Conservation (phyloP, 1,284 basidiomycete genomes). For the Vanrija sp. region DNA sequence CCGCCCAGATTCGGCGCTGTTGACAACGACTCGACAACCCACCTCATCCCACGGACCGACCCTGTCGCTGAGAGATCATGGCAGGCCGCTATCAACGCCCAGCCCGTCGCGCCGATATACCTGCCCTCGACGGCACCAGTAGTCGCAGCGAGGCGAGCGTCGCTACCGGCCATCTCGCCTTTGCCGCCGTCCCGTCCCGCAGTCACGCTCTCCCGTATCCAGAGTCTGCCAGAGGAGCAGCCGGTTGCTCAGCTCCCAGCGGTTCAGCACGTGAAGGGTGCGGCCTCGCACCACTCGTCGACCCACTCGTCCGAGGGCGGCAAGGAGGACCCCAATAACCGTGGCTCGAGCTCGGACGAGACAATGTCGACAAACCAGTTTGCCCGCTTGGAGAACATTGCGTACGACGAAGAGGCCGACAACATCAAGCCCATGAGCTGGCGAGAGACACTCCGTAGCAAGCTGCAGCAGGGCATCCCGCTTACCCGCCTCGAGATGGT, state of each 20-base stretch:
- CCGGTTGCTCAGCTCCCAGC: conserved; percentile 9
- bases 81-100: not conserved
- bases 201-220: conserved; percentile 35
- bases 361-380: not conserved
- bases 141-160: conserved; percentile 13
- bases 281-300: not conserved
- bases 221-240: conserved; percentile 41
- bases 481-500: conserved; percentile 16
- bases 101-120: conserved; percentile 13
- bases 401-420: conserved; percentile 8
- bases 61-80: not conserved
- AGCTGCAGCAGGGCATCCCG: conserved; percentile 9
- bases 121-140: no score
- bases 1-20: conserved; percentile 16
- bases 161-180: conserved; percentile 21
- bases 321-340: not conserved
- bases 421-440: conserved; percentile 5
- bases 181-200: conserved; percentile 4
- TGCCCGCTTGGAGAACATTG: not conserved
- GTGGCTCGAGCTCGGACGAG: conserved; percentile 2
- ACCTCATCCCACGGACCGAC: conserved; percentile 6
- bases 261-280: not conserved
- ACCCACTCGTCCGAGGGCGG: not conserved
- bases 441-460: conserved; percentile 13
- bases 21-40: conserved; percentile 7